Evolutionary conservation across 2,329 filamentous ascomycete species (phyloP).

Genomic region (Sclerotinia glacialis): DNA sequence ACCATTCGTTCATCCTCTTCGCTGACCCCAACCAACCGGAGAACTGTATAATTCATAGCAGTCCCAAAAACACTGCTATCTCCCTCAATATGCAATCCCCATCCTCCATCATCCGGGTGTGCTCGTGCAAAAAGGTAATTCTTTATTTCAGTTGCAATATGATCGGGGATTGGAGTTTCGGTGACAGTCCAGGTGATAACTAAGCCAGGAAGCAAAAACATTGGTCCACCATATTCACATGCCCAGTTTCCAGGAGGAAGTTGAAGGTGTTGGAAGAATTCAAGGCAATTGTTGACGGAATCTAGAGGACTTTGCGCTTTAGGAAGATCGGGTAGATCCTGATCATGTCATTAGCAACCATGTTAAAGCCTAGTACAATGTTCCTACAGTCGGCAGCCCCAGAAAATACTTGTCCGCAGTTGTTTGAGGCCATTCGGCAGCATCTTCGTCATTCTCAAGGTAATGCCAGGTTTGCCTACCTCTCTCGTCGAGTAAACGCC

Average conservation of each 20-base stretch:
- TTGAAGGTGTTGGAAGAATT: slow-evolving; percentile 88
- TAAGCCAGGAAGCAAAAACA: slow-evolving; percentile 88
- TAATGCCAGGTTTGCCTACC: slow-evolving; percentile 96
- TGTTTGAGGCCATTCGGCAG: slow-evolving; percentile 78
- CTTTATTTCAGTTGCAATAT: slow-evolving; percentile 82
- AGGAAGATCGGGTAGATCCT: slow-evolving; percentile 74
- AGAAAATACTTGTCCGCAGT: slow-evolving; percentile 87
- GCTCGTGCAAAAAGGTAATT: slow-evolving; percentile 83
- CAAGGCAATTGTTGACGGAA: slow-evolving; percentile 75
- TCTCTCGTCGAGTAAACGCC: slow-evolving; percentile 79
- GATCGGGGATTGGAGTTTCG: slow-evolving; percentile 76
- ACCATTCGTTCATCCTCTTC: slow-evolving; percentile 82
- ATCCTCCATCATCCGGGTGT: slow-evolving; percentile 85
- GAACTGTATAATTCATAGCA: slow-evolving; percentile 76
- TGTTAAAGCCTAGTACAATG: slow-evolving; percentile 23
- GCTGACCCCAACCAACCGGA: slow-evolving; percentile 79
- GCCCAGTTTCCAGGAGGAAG: slow-evolving; percentile 89
- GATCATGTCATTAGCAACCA: slow-evolving; percentile 25
- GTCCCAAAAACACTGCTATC: slow-evolving; percentile 92
- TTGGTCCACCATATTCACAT: slow-evolving; percentile 95
- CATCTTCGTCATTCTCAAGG: slow-evolving; percentile 67
- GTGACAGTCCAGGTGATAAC: slow-evolving; percentile 87
- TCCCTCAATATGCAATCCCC: slow-evolving; percentile 93
- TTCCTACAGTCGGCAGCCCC: slow-evolving; percentile 69
- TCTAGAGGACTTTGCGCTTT: slow-evolving; percentile 70